Conservation (phyloP, 371 early-diverging fungal genomes). For the Mortierella sp. region DNA sequence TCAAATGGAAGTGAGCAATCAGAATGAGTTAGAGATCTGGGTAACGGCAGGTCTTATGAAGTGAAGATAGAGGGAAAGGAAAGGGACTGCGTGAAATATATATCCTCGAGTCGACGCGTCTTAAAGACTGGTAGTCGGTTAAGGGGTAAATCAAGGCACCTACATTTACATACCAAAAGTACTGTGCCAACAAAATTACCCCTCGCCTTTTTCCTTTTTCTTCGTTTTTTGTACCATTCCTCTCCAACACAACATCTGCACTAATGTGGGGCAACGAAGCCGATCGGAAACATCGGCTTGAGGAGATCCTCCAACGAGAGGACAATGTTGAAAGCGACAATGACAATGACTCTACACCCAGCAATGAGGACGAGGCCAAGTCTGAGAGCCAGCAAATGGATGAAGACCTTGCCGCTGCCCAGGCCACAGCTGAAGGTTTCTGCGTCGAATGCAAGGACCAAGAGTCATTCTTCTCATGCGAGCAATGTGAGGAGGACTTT, state of each 20-base stretch:
- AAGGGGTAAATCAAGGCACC: not conserved
- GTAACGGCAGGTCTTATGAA: too few species aligned
- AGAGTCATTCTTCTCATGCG: slow-evolving; percentile 75
- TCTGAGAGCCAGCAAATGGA: slow-evolving; percentile 25
- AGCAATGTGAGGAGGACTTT: slow-evolving; percentile 85
- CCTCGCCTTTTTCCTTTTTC: not conserved
- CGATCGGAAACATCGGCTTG: slow-evolving; percentile 58
- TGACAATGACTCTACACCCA: slow-evolving; percentile 28
- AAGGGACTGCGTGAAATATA: too few species aligned
- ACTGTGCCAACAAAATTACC: not conserved
- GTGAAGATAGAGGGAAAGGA: not conserved
- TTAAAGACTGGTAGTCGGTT: not conserved
- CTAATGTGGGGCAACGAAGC: slow-evolving; percentile 40
- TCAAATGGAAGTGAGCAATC: not conserved
- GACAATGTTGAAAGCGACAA: slow-evolving; percentile 43
- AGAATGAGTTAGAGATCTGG: too few species aligned
- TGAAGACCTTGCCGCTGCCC: slow-evolving; percentile 49
- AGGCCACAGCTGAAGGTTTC: slow-evolving; percentile 69
- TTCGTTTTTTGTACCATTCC: not conserved
- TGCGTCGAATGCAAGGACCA: slow-evolving; percentile 95
- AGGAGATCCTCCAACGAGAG: slow-evolving; percentile 59
- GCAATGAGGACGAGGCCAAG: slow-evolving; percentile 15
- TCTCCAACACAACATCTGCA: slow-evolving; percentile 1
- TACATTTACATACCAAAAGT: too few species aligned
- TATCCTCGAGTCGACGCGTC: too few species aligned